Base-by-base conservation (phyloP, 2,329 filamentous ascomycete genomes). In the Colletotrichum camelliae region DNA sequence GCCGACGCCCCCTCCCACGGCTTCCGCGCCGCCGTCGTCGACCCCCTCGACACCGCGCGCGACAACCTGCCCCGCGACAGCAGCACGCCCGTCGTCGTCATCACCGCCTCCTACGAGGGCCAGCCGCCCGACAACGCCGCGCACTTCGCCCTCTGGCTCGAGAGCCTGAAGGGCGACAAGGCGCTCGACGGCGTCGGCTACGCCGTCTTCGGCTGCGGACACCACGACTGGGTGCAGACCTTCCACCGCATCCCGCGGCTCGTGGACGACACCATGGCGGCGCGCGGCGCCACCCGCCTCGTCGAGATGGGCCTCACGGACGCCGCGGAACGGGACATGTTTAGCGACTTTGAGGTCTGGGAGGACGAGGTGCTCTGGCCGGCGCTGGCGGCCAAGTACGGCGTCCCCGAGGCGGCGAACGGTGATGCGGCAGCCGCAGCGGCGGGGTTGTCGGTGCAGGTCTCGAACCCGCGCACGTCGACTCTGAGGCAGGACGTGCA, bases 71-170 rank as follows among this genome's bases (percentile, higher is more conserved):
- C 92, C 0, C 90, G 85, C 67, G 85, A 88, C 21, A 86, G 89
- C 43, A 4, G 1, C 43, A 52, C 43, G 16, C 92, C 93, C 0
- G 86, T 93, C 0, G 85, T 94, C 15, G 86, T 95, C 71, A 88
- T 95, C 76, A 91, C 91, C 0, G 89, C 93, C 0, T 92, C 90
- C 3, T 95, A 95, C 79, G 93, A 95, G 80, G 93, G 94, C 2
- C 87, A 93, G 68, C 92, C 93, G 0, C 90, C 93, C 0, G 92
- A 94, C 77, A 94, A 95, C 74, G 93, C 93, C 0, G 87, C 85
- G 0, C 87, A 91, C 62, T 95, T 95, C 79, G 89, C 92, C 43
- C 84, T 88, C 6, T 95, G 93, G 93, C 80, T 94, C 4, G 85
- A 91, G 78, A 85, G 80, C 15, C 82, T 89, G 13, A 71, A 75